Evolutionary conservation across 1,284 basidiomycete species (phyloP), one percentile per base, ranked within the genome.

Genomic region (Ustilago curta): DNA sequence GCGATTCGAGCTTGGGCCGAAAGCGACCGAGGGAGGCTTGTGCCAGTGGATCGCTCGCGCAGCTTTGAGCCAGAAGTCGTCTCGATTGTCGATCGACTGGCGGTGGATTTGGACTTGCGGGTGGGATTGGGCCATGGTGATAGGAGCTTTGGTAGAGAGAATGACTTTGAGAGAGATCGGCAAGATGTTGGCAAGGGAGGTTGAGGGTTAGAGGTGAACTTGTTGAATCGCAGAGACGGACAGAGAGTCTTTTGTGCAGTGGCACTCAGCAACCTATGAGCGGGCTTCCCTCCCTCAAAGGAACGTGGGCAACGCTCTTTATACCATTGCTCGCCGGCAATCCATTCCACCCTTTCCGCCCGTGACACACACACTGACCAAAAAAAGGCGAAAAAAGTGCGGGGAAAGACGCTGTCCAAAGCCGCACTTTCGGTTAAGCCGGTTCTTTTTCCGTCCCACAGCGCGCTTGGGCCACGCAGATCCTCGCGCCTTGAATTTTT

Each of bases 1-100:
- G 12, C 25, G 40, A 57, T 71, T 70, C 43, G 54, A 51, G n/a
- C 60, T 60, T 12, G 40, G 70, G 12, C 79, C 79, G 45, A 61
- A 79, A 8, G 79, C 70, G 14, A 63, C 52, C 12, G 65, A 62
- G 32, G 77, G 79, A 8, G 64, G 68, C 45, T 72, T 67, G 68
- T 79, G 77, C 79, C 79, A 80, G 43, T 77, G 75, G n/a, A 79
- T 71, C 6, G 56, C 32, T 8, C 58, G 59, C 4, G 79, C 63
- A n/a, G 79, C 79, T 37, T 55, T 50, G 43, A 79, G 64, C 79
- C 79, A 80, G 43, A 80, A 80, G 29, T 52, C 65, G 43, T 80
- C 71, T 21, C 52, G 68, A 52, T 71, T 37, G 2, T 65, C 31
- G 35, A 80, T 54, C 16, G 75, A 77, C 49, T 80, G 79, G 4